Evolutionary conservation across 108 stramenopile genomes (phyloP), one percentile per base, ranked within the genome.

Genomic region (Cyclotella sp.): DNA sequence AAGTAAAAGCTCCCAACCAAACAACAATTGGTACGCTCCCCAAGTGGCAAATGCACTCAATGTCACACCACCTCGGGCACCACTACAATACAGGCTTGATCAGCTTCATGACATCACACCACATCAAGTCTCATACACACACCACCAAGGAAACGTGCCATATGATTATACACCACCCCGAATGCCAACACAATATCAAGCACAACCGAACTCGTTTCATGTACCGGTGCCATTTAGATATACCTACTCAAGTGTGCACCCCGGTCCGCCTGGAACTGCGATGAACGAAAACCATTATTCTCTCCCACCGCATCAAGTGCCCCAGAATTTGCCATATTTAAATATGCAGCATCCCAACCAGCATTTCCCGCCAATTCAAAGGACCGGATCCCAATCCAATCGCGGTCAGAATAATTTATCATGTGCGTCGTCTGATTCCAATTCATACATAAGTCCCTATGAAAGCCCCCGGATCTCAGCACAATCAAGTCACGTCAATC

Each of bases 191-290:
- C 63, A 64, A 15, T 9, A 45, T 46, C 63, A 44, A 64, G 3
- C 27, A 62, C 61, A 62, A 27, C 9, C 19, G 6, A 63, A 63
- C 41, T 45, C 44, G 19, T 26, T 64, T 16, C 63, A 64, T 22
- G 43, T 43, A 22, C 63, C 63, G 22, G 41, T 64, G 21, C 63
- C 63, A 9, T 13, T 64, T 11, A 64, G 63, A 45, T 27, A 64
- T 24, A 45, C 12, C 44, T 24, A 43, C 43, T 64, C 44, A 13
- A 64, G 43, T 45, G 43, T 43, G 22, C 42, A 45, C 22, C 43
- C 26, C 30, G 1, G 3, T 40, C 63, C 15, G 22, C 12, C 29
- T 61, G 30, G 3, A 39, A 2, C 60, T 3, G 60, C 30, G 15
- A 44, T 16, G 44, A 64, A 22, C n/a, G 43, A 64, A 28, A 24